These are phyloP conservation scores for Macaranga tanarius DNA, from an alignment of 441 rosid genomes.

Conservation along the genomic window DNA sequence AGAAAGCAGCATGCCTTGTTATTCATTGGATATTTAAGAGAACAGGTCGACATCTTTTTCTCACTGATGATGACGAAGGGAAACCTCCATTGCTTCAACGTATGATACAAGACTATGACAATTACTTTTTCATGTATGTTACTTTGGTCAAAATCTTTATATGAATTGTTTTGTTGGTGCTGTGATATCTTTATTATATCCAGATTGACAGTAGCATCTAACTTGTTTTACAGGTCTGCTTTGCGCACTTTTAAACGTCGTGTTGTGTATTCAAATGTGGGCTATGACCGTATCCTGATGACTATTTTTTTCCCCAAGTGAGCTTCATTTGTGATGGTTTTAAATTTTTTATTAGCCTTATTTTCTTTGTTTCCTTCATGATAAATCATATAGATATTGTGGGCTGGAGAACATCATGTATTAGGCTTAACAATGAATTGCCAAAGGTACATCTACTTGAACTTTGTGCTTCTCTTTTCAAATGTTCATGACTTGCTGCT, in stretches of 20 bases:
- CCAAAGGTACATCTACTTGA: constrained; percentile 59
- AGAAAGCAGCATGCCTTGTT: constrained; percentile 76
- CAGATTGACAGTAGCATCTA: constrained; percentile 7
- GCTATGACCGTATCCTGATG: constrained; percentile 85
- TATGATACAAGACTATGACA: constrained; percentile 69
- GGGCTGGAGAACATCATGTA: constrained; percentile 98
- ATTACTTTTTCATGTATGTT: constrained; percentile 69
- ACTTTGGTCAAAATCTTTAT: constrained; percentile 7
- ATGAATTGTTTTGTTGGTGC: constrained; percentile 9
- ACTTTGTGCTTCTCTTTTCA: constrained; percentile 1
- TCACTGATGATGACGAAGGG: constrained; percentile 79
- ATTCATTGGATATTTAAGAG: constrained; percentile 93
- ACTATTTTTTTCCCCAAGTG: neutral
- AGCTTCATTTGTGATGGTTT: neutral
- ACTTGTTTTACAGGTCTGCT: constrained; percentile 66
- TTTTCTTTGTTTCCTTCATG: constrained; percentile 38
- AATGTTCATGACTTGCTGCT: constrained; percentile 15
- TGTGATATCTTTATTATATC: constrained; percentile 13
- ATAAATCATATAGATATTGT: constrained; percentile 61
- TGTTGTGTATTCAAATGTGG: constrained; percentile 83
- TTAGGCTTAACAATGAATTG: constrained; percentile 75
- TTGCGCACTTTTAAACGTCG: constrained; percentile 75
- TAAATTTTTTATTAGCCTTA: constrained; percentile 15
- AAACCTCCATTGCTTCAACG: constrained; percentile 79
- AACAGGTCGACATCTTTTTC: constrained; percentile 95